Conservation (phyloP, 306 rosid genomes). For the Dalbergia cochinchinensis region DNA sequence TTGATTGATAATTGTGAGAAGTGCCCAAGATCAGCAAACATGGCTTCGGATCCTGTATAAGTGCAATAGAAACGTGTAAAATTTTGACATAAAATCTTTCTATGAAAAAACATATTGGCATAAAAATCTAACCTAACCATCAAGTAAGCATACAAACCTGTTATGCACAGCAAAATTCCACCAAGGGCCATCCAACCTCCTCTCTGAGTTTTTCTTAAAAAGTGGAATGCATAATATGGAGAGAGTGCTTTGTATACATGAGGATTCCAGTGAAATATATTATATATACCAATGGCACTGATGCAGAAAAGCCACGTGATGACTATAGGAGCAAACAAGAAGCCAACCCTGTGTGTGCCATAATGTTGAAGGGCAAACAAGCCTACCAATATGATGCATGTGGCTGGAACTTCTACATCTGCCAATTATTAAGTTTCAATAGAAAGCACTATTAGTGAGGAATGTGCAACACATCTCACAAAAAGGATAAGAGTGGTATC, state of each 20-base stretch:
- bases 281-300: slow-evolving; percentile 84
- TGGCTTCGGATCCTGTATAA: slow-evolving; percentile 89
- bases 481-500: slow-evolving; percentile 33
- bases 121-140: slow-evolving; percentile 27
- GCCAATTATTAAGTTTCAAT: slow-evolving; percentile 53
- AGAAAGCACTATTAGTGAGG: slow-evolving; percentile 16
- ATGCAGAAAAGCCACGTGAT: slow-evolving; percentile 87
- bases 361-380: slow-evolving; percentile 96
- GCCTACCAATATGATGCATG: slow-evolving; percentile 80
- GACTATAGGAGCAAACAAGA: slow-evolving; percentile 91
- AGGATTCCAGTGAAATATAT: slow-evolving; percentile 80
- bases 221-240: slow-evolving; percentile 73
- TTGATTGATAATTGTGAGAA: slow-evolving; percentile 87
- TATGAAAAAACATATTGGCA: neutral
- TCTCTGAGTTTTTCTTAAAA: slow-evolving; percentile 72
- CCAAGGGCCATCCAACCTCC: slow-evolving; percentile 95
- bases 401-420: slow-evolving; percentile 85
- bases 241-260: slow-evolving; percentile 78
- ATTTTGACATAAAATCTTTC: slow-evolving; percentile 26
- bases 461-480: slow-evolving; percentile 18
- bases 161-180: slow-evolving; percentile 89
- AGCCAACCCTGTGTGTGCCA: slow-evolving; percentile 95
- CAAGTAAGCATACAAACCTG: slow-evolving; percentile 61
- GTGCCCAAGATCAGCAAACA: slow-evolving; percentile 99
- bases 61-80: slow-evolving; percentile 37